Percentiles rank a stretch among this genome's conserved stretches.
Conservation (phyloP, 2,329 filamentous ascomycete species). For the Monilinia fructigena region DNA sequence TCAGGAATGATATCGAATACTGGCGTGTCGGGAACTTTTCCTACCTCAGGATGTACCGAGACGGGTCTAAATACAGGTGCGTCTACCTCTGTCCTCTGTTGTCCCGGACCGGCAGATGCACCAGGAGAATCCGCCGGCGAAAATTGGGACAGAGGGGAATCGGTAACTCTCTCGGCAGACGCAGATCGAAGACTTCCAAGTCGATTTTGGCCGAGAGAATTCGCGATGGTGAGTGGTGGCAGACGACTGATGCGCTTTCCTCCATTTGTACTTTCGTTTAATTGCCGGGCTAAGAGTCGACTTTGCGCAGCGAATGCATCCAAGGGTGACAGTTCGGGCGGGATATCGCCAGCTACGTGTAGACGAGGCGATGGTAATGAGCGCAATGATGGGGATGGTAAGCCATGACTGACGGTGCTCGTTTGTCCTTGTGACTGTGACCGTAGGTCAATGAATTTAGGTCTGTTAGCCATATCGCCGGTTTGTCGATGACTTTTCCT, state of each 20-base stretch:
- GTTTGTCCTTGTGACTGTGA: conserved; percentile 37
- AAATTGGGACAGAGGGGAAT: conserved; percentile 25
- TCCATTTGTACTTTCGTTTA: conserved; percentile 72
- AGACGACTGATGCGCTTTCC: conserved; percentile 82
- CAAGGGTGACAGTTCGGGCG: conserved; percentile 87
- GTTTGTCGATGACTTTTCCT: conserved; percentile 14
- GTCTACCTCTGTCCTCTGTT: conserved; percentile 56
- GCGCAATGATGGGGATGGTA: conserved; percentile 32
- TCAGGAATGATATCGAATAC: conserved; percentile 30
- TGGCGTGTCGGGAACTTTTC: conserved; percentile 40
- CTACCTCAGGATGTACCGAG: conserved; percentile 75
- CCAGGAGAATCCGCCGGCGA: conserved; percentile 41
- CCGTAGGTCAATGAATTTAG: conserved; percentile 38
- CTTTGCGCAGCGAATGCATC: conserved; percentile 95
- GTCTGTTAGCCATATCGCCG: conserved; percentile 36
- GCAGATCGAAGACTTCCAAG: conserved; percentile 79
- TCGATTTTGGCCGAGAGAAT: conserved; percentile 74
- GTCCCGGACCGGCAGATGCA: conserved; percentile 38
- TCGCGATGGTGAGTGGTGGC: conserved; percentile 77
- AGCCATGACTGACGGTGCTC: conserved; percentile 28
- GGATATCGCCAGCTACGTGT: conserved; percentile 75
- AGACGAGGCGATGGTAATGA: conserved; percentile 62
- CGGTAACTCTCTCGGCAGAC: conserved; percentile 54
- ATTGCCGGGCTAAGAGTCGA: conserved; percentile 78
- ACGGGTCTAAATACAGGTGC: conserved; percentile 56